These are phyloP conservation scores for Acacia melanoxylon DNA, from an alignment of 306 rosid genomes.

Conservation along the genomic window DNA sequence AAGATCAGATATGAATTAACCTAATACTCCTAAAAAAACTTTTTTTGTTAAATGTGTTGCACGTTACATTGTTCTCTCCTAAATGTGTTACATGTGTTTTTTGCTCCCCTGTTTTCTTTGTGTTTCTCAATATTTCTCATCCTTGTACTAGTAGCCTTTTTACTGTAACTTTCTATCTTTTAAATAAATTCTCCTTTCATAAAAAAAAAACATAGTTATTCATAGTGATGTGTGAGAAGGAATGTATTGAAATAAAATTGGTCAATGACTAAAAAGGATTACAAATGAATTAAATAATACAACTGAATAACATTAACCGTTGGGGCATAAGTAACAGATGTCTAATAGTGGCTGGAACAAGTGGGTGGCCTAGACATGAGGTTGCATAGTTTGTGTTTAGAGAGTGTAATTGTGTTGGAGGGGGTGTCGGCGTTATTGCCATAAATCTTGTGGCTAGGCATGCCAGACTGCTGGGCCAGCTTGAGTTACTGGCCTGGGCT, in stretches of 20 bases:
- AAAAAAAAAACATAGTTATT: too few relatives aligned
- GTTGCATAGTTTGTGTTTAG: constrained; percentile 53
- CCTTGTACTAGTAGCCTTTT: too few relatives aligned
- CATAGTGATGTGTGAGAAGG: too few relatives aligned
- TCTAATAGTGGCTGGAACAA: constrained; percentile 36
- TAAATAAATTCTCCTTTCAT: too few relatives aligned
- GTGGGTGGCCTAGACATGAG: constrained; percentile 47
- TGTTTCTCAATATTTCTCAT: too few relatives aligned
- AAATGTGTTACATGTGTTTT: too few relatives aligned
- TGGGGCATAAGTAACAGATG: neutral
- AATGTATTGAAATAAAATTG: neutral
- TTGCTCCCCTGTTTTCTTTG: too few relatives aligned
- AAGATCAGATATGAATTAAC: too few relatives aligned
- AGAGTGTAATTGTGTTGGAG: constrained; percentile 41
- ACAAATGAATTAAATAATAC: constrained; percentile 5
- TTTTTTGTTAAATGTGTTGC: too few relatives aligned
- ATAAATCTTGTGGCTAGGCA: constrained; percentile 51
- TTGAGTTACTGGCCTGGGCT: constrained; percentile 50
- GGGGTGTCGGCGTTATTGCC: constrained; percentile 28
- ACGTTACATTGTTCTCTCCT: too few relatives aligned
- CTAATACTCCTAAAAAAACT: too few relatives aligned
- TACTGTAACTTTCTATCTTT: too few relatives aligned
- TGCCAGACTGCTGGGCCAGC: constrained; percentile 48
- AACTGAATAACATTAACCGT: neutral
- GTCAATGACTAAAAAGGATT: neutral